These are phyloP conservation scores for Alternaria consortialis DNA, from an alignment of 2,329 filamentous ascomycete species.

Conservation along the genomic window DNA sequence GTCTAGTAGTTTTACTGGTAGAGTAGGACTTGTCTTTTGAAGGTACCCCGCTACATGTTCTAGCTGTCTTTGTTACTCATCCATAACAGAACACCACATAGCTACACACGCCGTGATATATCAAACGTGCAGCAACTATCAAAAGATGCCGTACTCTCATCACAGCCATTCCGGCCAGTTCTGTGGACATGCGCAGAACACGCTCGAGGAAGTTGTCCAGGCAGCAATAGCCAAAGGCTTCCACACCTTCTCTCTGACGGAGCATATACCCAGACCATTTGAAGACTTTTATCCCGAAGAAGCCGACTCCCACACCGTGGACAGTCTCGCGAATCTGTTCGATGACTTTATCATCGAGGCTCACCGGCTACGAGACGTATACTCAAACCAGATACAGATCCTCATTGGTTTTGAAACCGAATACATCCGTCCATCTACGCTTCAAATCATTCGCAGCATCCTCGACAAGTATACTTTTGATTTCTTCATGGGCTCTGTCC, in stretches of 20 bases:
- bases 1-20: neutral
- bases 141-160: constrained; percentile 90
- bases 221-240: constrained; percentile 81
- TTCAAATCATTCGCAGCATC: constrained; percentile 67
- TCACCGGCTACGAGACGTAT: constrained; percentile 72
- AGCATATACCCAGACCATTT: constrained; percentile 88
- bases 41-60: neutral
- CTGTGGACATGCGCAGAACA: constrained; percentile 84
- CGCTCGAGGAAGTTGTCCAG: constrained; percentile 83
- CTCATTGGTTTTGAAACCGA: constrained; percentile 93
- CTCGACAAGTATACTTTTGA: constrained; percentile 73
- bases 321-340: constrained; percentile 61
- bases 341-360: constrained; percentile 80
- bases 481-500: constrained; percentile 91
- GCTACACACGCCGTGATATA: neutral
- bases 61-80: neutral
- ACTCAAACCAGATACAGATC: constrained; percentile 75
- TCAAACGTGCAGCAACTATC: neutral
- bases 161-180: constrained; percentile 99
- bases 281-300: constrained; percentile 94
- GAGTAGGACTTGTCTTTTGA: neutral
- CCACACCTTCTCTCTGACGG: constrained; percentile 85
- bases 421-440: constrained; percentile 79
- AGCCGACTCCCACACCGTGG: constrained; percentile 56
- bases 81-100: neutral